Base-by-base conservation (phyloP, 495 filamentous ascomycete species). In the Tuber calosporum region DNA sequence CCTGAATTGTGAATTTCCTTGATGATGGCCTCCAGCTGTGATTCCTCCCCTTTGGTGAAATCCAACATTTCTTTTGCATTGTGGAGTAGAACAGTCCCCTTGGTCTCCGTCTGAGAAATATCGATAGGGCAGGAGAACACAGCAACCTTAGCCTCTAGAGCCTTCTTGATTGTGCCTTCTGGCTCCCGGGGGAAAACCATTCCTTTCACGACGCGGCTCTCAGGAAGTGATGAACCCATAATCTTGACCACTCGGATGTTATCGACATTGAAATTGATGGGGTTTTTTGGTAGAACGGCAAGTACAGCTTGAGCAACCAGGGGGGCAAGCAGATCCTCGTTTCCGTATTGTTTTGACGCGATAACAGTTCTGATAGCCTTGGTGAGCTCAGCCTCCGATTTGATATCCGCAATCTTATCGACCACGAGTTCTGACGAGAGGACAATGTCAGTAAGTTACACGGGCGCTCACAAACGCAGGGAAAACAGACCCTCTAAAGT, bases 171-270 rank as follows among this genome's bases (percentile, higher is more conserved):
- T 34, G 87, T 88, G 78, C 93, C 94, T 81, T 97, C 90, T 20
- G 96, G 96, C 81, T 97, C 92, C 73, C 95, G 88, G 73, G 91
- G 89, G 82, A 99, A 97, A 40, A 99, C 96, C 96, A 99, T 99
- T 79, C 96, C 96, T 86, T 91, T 97, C 45, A 99, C 91, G 36
- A 99, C 95, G 75, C 89, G 89, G 81, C 92, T 95, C 84, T 98
- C 94, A 81, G 93, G 92, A 81, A 98, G 86, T 82, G 90, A 92
- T 73, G 96, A 95, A 76, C 96, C 96, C 96, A 99, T 97, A 79
- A 99, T 98, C 86, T 99, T 99, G 73, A 99, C 96, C 73, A 99
- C 96, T 69, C 96, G 93, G 77, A 99, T 89, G 82, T 98, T 99
- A 86, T 99, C 96, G 77, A 99, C 96, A 84, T 98, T 99, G 86